phyloP scores from a whole-genome alignment of 2,329 filamentous ascomycete species.

The Talaromyces verruculosus region DNA sequence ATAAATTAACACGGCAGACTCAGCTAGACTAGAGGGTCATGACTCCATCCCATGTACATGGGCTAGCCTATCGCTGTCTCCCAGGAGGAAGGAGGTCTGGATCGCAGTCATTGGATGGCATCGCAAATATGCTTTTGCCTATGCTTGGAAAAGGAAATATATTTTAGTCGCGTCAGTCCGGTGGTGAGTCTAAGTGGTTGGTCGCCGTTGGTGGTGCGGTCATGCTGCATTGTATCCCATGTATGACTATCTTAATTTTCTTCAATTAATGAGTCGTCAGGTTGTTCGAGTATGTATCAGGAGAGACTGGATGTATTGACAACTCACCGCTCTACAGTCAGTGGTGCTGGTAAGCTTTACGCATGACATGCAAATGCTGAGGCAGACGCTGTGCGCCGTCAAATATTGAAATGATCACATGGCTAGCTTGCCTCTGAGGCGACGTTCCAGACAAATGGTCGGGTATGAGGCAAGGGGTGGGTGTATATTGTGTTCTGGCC shows the following conservation, averaged over 20 bases:
- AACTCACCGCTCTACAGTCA: too few species aligned
- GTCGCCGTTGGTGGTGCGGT: not conserved
- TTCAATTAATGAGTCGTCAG: not conserved
- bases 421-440: conserved; percentile 10
- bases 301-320: not conserved
- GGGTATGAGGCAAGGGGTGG: conserved; percentile 4
- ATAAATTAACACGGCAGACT: conserved; percentile 1
- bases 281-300: not conserved
- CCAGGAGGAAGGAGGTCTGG: not conserved
- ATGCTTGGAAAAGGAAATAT: not conserved
- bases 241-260: conserved; percentile 4
- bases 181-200: conserved; percentile 3
- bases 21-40: not conserved
- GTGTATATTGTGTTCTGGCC: not conserved
- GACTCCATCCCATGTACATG: conserved; percentile 10
- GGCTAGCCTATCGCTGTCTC: conserved; percentile 3
- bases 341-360: not conserved
- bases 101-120: not conserved
- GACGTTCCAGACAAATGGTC: not conserved
- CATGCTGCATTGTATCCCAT: conserved; percentile 13
- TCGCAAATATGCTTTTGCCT: conserved; percentile 1
- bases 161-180: not conserved
- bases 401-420: conserved; percentile 9
- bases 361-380: conserved; percentile 10
- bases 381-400: not conserved